phyloP scores from a whole-genome alignment of 768 basidiomycete species.

The Pisolithus microcarpus region DNA sequence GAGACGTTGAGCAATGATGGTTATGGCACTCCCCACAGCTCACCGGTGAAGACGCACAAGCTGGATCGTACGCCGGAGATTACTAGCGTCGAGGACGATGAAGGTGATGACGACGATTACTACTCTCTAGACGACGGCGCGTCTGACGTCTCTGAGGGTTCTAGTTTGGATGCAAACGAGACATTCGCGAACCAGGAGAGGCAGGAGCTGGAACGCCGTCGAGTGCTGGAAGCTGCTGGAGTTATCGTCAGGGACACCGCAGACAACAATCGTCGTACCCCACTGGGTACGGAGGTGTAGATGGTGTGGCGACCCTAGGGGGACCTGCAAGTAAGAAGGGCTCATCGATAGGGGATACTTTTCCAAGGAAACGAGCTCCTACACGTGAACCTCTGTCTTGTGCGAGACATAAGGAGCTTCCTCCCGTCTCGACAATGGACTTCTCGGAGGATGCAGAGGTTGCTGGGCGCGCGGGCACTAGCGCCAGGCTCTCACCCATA shows the following conservation, averaged over 20 bases:
- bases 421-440: slow-evolving; percentile 38
- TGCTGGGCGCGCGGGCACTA: background rate
- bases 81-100: slow-evolving; percentile 8
- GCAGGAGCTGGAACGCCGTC: slow-evolving; percentile 71
- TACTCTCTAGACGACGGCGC: slow-evolving; percentile 23
- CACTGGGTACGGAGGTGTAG: background rate
- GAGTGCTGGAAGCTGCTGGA: slow-evolving; percentile 88
- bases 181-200: slow-evolving; percentile 47
- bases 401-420: slow-evolving; percentile 41
- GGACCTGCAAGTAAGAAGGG: background rate
- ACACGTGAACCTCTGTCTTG: too few relatives aligned
- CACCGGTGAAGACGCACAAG: slow-evolving; percentile 6
- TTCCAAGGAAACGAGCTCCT: slow-evolving; percentile 17
- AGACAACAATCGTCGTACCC: background rate
- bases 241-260: slow-evolving; percentile 47
- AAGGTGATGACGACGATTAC: slow-evolving; percentile 27
- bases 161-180: slow-evolving; percentile 28
- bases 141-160: slow-evolving; percentile 16
- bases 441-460: slow-evolving; percentile 9
- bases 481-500: background rate
- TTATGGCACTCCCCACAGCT: too few relatives aligned
- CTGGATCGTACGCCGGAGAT: slow-evolving; percentile 4
- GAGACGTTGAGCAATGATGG: too few relatives aligned
- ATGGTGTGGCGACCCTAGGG: background rate
- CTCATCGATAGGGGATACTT: background rate